Percentiles rank a stretch among this genome's conserved stretches.
phyloP scores from a whole-genome alignment of 108 stramenopile species.

The Cylindrotheca closterium region DNA sequence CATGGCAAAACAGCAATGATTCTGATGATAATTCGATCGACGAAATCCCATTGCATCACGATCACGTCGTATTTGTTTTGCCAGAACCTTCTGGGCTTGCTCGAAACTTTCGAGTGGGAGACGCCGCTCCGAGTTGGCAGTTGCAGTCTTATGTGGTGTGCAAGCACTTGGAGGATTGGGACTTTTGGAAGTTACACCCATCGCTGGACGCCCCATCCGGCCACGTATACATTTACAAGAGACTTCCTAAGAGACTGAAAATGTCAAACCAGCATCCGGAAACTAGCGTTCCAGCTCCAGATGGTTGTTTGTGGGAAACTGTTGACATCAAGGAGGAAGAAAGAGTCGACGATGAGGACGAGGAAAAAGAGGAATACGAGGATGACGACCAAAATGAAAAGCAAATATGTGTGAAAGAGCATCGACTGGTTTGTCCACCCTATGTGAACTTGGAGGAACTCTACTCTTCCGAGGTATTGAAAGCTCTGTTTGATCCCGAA shows the following conservation, averaged over 20 bases:
- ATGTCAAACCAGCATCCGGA: not conserved
- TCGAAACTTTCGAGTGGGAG: conserved; percentile 43
- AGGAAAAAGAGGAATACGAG: conserved; percentile 16
- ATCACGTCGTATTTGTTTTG: conserved; percentile 13
- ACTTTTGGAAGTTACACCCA: not conserved
- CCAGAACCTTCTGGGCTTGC: conserved; percentile 4
- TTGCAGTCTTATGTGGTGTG: conserved; percentile 23
- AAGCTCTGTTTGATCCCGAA: conserved; percentile 38
- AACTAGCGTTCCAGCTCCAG: not conserved
- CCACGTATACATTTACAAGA: conserved; percentile 22
- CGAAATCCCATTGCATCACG: not conserved
- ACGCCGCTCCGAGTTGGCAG: conserved; percentile 52
- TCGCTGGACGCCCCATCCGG: not conserved
- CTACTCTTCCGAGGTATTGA: conserved; percentile 29
- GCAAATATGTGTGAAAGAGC: conserved; percentile 5
- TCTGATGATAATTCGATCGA: not conserved
- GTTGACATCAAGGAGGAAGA: conserved; percentile 17
- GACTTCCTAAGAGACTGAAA: conserved; percentile 9
- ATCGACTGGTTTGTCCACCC: conserved; percentile 67
- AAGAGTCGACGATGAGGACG: not conserved
- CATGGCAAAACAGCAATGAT: conserved; percentile 24
- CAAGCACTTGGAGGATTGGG: conserved; percentile 8
- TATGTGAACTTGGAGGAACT: conserved; percentile 43
- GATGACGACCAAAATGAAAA: conserved; percentile 14
- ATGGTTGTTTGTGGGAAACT: conserved; percentile 71